Percentiles rank a stretch among this genome's conserved stretches.
phyloP scores from a whole-genome alignment of 164 flowering plant genomes.

The Cinnamomum chago region DNA sequence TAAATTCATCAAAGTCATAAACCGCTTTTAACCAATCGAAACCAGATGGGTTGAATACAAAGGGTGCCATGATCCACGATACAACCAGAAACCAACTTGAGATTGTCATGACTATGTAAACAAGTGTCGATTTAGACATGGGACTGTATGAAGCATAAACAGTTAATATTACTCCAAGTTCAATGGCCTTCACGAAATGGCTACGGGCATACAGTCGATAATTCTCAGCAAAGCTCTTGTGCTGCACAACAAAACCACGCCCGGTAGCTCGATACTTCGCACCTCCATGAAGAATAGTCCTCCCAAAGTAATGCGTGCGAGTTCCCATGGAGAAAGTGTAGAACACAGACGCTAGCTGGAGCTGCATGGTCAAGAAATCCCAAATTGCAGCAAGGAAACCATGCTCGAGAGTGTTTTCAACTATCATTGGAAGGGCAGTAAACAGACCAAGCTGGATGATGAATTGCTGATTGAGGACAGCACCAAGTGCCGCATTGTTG shows the following conservation, averaged over 20 bases:
- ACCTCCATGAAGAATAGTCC: conserved; percentile 96
- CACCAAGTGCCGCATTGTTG: conserved; percentile 63
- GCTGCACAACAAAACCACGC: conserved; percentile 93
- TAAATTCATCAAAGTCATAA: conserved; percentile 83
- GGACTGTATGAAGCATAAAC: conserved; percentile 80
- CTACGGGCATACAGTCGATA: conserved; percentile 89
- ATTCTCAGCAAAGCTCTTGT: conserved; percentile 89
- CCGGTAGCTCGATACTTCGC: conserved; percentile 97
- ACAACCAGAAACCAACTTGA: conserved; percentile 91
- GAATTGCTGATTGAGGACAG: conserved; percentile 84
- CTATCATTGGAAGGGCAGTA: conserved; percentile 92
- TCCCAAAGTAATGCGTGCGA: conserved; percentile 81
- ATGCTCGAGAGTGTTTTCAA: conserved; percentile 85
- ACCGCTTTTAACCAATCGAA: conserved; percentile 98
- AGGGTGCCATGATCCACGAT: conserved; percentile 91
- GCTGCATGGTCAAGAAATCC: conserved; percentile 92
- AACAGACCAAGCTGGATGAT: conserved; percentile 83
- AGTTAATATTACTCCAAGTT: conserved; percentile 73
- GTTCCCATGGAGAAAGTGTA: conserved; percentile 96
- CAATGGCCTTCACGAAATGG: conserved; percentile 91
- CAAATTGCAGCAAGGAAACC: conserved; percentile 85
- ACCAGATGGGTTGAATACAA: conserved; percentile 93
- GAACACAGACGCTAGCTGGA: conserved; percentile 79
- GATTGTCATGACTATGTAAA: conserved; percentile 71
- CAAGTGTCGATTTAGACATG: conserved; percentile 48